Conservation (phyloP, 495 filamentous ascomycete species). For the Penicillium macrosclerotiorum region DNA sequence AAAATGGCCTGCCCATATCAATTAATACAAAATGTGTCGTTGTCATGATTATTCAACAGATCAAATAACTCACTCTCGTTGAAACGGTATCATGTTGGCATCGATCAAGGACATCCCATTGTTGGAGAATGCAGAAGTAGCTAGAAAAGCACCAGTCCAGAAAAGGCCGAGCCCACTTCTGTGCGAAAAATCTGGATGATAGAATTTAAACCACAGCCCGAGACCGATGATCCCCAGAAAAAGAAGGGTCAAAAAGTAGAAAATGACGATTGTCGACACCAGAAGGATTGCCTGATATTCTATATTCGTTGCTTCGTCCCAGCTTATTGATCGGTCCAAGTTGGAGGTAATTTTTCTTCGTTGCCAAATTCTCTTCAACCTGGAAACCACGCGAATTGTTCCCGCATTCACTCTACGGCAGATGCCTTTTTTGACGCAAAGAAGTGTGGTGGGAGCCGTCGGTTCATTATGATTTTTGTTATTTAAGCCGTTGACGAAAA, state of each 20-base stretch:
- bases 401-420: slow-evolving; percentile 10
- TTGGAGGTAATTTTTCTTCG: slow-evolving; percentile 26
- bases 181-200: slow-evolving; percentile 53
- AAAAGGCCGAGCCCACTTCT: slow-evolving; percentile 68
- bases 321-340: slow-evolving; percentile 48
- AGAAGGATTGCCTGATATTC: slow-evolving; percentile 73
- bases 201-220: slow-evolving; percentile 64
- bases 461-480: background rate
- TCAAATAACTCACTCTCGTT: slow-evolving; percentile 26
- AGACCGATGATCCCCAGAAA: slow-evolving; percentile 66
- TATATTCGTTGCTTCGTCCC: slow-evolving; percentile 63
- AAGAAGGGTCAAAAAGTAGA: slow-evolving; percentile 73
- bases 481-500: too few species aligned
- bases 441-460: slow-evolving; percentile 22
- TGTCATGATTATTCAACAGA: background rate
- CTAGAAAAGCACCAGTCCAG: slow-evolving; percentile 42
- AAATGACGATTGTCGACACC: slow-evolving; percentile 63
- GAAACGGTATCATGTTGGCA: slow-evolving; percentile 62
- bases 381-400: slow-evolving; percentile 1
- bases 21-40: slow-evolving; percentile 2
- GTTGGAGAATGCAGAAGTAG: slow-evolving; percentile 74
- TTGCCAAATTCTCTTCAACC: slow-evolving; percentile 14
- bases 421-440: slow-evolving; percentile 7
- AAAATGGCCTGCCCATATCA: slow-evolving; percentile 41
- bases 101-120: slow-evolving; percentile 84